Conservation (phyloP, 495 filamentous ascomycete species). For the Podospora sp. region DNA sequence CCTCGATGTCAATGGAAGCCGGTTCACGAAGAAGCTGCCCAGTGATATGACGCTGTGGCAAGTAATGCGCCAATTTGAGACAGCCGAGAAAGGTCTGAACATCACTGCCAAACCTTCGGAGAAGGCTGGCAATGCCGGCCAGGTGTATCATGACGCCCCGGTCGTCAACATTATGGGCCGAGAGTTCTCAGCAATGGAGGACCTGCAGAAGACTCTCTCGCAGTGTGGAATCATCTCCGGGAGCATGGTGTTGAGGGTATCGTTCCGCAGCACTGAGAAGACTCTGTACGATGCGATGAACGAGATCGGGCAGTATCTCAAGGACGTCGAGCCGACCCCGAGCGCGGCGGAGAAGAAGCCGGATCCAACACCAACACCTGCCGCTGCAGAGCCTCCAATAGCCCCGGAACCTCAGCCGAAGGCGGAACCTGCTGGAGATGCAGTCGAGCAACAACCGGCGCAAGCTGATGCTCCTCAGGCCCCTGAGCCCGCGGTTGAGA, state of each 20-base stretch:
- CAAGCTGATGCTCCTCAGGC: not conserved
- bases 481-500: conserved; percentile 17
- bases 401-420: conserved; percentile 21
- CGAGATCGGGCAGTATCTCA: conserved; percentile 75
- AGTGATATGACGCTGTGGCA: conserved; percentile 86
- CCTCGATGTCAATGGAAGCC: conserved; percentile 74
- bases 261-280: conserved; percentile 71
- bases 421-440: not conserved
- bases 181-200: conserved; percentile 72
- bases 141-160: conserved; percentile 84
- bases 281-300: conserved; percentile 84
- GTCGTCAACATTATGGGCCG: conserved; percentile 79
- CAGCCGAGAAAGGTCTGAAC: conserved; percentile 63
- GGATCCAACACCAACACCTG: conserved; percentile 22
- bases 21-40: conserved; percentile 79
- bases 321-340: conserved; percentile 39
- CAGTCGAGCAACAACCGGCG: not conserved
- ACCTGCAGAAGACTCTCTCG: conserved; percentile 84
- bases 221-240: conserved; percentile 86
- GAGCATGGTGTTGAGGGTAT: conserved; percentile 72
- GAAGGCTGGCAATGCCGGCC: conserved; percentile 60
- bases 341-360: conserved; percentile 16
- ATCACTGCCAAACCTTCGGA: conserved; percentile 79
- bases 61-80: conserved; percentile 85
- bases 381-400: conserved; percentile 21